These are phyloP conservation scores for Ceratobasidium sp. DNA, from an alignment of 1,284 basidiomycete species.

Conservation along the genomic window DNA sequence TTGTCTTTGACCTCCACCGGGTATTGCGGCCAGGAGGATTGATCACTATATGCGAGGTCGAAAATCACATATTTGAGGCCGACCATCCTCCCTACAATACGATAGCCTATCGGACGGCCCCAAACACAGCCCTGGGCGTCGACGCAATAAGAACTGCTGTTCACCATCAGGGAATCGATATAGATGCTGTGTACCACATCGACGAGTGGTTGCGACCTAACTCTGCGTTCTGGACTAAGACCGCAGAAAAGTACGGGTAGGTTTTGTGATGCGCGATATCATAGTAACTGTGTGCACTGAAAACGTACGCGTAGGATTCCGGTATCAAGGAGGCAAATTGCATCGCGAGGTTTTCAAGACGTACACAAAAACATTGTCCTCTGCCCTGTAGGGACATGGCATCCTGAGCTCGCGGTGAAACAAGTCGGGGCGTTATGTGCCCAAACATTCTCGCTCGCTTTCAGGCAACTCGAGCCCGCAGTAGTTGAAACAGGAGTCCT, in stretches of 20 bases:
- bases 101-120: neutral
- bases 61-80: neutral
- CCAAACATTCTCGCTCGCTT: neutral
- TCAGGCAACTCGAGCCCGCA: neutral
- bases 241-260: conserved; percentile 3
- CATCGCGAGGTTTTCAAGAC: neutral
- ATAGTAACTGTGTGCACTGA: neutral
- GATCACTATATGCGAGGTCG: conserved; percentile 1
- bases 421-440: neutral
- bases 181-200: neutral
- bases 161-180: neutral
- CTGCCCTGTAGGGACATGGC: neutral
- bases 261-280: neutral
- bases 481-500: neutral
- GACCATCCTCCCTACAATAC: neutral
- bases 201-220: conserved; percentile 1
- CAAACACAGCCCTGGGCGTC: neutral
- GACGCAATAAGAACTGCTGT: neutral
- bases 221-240: neutral
- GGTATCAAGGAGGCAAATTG: neutral
- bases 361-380: neutral
- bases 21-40: conserved; percentile 21
- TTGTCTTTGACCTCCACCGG: conserved; percentile 23
- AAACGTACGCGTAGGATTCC: neutral
- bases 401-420: neutral